These are phyloP conservation scores for Guadua angustifolia DNA, from an alignment of 176 grass and related monocot species.

Conservation along the genomic window DNA sequence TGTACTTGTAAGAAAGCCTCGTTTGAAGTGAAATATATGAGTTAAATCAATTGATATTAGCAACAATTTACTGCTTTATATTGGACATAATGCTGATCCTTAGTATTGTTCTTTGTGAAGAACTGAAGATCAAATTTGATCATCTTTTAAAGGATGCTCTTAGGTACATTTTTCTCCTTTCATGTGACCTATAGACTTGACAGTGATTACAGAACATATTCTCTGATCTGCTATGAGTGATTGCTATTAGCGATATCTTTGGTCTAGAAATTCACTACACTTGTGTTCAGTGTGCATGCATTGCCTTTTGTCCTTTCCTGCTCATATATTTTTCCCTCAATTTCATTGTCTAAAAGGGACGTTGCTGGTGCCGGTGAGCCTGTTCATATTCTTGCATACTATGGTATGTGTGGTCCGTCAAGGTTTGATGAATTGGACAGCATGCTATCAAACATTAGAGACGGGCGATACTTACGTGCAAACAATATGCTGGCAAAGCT, in stretches of 20 bases:
- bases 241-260: neutral
- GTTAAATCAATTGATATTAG: neutral
- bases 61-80: neutral
- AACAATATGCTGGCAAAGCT: conserved; percentile 88
- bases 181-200: conserved; percentile 1
- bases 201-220: conserved; percentile 6
- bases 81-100: conserved; percentile 15
- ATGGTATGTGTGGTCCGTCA: conserved; percentile 87
- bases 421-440: conserved; percentile 65
- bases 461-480: conserved; percentile 69
- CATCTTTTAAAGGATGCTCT: conserved; percentile 6
- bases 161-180: conserved; percentile 1
- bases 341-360: conserved; percentile 53
- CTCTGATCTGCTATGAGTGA: neutral
- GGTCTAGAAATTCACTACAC: neutral
- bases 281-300: neutral
- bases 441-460: conserved; percentile 81
- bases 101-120: neutral
- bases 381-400: conserved; percentile 98
- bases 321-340: conserved; percentile 17
- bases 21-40: neutral
- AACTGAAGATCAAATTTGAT: neutral
- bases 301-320: conserved; percentile 30
- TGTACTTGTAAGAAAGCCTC: neutral
- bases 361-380: conserved; percentile 64